Percentiles rank a stretch among this genome's conserved stretches.
Evolutionary conservation across 1,284 basidiomycete species (phyloP).

Genomic region (Tylopilus orsonianus): DNA sequence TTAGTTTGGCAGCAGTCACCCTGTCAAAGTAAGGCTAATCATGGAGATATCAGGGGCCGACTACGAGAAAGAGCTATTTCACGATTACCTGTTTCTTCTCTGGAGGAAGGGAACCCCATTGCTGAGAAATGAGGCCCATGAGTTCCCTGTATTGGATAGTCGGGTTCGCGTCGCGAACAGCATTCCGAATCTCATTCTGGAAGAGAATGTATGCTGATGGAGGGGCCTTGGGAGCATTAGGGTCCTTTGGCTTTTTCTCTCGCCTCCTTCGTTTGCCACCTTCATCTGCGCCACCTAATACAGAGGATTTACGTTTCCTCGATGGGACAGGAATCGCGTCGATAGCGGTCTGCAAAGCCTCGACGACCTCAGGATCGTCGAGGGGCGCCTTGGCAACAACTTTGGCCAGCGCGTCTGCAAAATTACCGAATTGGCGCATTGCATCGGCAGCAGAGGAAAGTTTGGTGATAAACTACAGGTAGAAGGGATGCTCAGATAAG

Average conservation of each 20-base stretch:
- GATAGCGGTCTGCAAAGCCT: conserved; percentile 30
- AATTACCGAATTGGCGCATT: conserved; percentile 57
- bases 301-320: conserved; percentile 54
- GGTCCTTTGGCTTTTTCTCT: conserved; percentile 76
- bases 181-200: conserved; percentile 87
- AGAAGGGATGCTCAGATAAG: conserved; percentile 23
- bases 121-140: conserved; percentile 66
- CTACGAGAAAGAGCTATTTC: conserved; percentile 1
- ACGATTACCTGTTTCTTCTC: conserved; percentile 70
- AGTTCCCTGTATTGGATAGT: conserved; percentile 72
- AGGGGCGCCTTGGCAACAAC: conserved; percentile 37
- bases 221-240: conserved; percentile 92
- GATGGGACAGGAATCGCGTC: conserved; percentile 35
- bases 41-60: conserved; percentile 8
- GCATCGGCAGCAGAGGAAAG: conserved; percentile 53
- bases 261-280: conserved; percentile 43
- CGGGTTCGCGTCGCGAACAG: conserved; percentile 67
- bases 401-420: conserved; percentile 55
- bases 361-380: conserved; percentile 34
- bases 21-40: conserved; percentile 30
- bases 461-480: conserved; percentile 50
- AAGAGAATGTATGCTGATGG: conserved; percentile 94
- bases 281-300: conserved; percentile 42
- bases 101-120: conserved; percentile 71
- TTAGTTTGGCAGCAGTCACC: conserved; percentile 43